A percentile compares a stretch with the other conserved stretches of the same genome.
These are phyloP conservation scores for Metschnikowia hibisci DNA, from an alignment of 805 yeast genomes.

Conservation along the genomic window DNA sequence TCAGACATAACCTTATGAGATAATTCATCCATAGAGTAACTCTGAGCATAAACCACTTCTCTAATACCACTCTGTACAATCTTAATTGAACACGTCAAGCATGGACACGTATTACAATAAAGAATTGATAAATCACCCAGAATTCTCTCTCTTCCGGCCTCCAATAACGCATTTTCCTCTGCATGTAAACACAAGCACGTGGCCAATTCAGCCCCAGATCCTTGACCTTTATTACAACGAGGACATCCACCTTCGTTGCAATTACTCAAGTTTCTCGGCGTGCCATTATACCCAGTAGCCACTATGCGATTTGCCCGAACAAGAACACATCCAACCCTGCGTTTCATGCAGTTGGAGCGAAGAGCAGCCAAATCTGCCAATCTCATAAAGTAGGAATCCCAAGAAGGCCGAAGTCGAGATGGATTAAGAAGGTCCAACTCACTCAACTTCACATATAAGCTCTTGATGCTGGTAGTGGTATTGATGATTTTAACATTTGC, in stretches of 20 bases:
- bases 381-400: slow-evolving; percentile 96
- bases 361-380: slow-evolving; percentile 90
- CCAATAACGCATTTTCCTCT: slow-evolving; percentile 92
- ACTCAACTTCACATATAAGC: slow-evolving; percentile 36
- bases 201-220: slow-evolving; percentile 59
- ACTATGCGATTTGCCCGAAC: slow-evolving; percentile 81
- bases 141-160: slow-evolving; percentile 87
- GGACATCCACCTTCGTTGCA: slow-evolving; percentile 96
- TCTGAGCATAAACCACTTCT: slow-evolving; percentile 90
- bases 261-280: slow-evolving; percentile 82
- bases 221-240: slow-evolving; percentile 73
- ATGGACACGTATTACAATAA: slow-evolving; percentile 97
- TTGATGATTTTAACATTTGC: slow-evolving; percentile 45
- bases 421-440: slow-evolving; percentile 34
- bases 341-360: slow-evolving; percentile 93
- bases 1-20: slow-evolving; percentile 66
- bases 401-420: slow-evolving; percentile 73
- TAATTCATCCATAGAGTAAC: slow-evolving; percentile 86
- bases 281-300: slow-evolving; percentile 97
- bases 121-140: slow-evolving; percentile 54
- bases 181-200: slow-evolving; percentile 96
- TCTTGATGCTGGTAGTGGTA: slow-evolving; percentile 33
- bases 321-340: slow-evolving; percentile 95
- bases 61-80: slow-evolving; percentile 88
- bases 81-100: slow-evolving; percentile 92